Conservation (phyloP, 345 rosid species). For the Murraya koenigii region DNA sequence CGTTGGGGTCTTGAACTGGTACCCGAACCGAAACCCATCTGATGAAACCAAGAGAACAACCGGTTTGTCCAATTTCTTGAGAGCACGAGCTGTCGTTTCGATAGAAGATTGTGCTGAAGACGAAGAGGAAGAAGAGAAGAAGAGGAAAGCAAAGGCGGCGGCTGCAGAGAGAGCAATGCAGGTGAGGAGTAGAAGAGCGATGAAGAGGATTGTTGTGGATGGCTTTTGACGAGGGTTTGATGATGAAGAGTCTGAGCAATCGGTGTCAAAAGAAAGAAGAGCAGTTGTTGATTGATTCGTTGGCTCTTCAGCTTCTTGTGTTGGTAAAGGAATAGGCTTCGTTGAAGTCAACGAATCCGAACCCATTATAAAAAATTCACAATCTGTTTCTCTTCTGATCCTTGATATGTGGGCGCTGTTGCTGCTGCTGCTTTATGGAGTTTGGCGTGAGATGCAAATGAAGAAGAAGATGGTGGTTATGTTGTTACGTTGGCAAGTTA, state of each 20-base stretch:
- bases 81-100: slow-evolving; percentile 44
- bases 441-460: neutral
- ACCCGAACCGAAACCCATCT: slow-evolving; percentile 94
- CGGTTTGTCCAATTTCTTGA: slow-evolving; percentile 58
- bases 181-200: slow-evolving; percentile 48
- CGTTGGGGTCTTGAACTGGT: slow-evolving; percentile 73
- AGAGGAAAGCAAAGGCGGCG: slow-evolving; percentile 63
- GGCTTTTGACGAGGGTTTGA: slow-evolving; percentile 16
- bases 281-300: slow-evolving; percentile 53
- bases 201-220: slow-evolving; percentile 44
- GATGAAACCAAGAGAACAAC: slow-evolving; percentile 80
- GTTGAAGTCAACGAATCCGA: slow-evolving; percentile 34
- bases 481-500: neutral
- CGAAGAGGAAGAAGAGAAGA: slow-evolving; percentile 37
- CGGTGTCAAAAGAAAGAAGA: slow-evolving; percentile 53
- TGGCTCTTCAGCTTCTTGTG: slow-evolving; percentile 45
- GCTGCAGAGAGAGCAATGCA: slow-evolving; percentile 77
- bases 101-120: slow-evolving; percentile 15
- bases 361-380: slow-evolving; percentile 27
- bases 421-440: neutral
- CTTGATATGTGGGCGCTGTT: neutral
- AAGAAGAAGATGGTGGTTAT: neutral
- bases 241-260: slow-evolving; percentile 27
- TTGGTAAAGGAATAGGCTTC: slow-evolving; percentile 29
- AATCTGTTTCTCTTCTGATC: neutral